Evolutionary conservation across 2,329 filamentous ascomycete genomes (phyloP).

Genomic region (Sarocladiaceae sp.): DNA sequence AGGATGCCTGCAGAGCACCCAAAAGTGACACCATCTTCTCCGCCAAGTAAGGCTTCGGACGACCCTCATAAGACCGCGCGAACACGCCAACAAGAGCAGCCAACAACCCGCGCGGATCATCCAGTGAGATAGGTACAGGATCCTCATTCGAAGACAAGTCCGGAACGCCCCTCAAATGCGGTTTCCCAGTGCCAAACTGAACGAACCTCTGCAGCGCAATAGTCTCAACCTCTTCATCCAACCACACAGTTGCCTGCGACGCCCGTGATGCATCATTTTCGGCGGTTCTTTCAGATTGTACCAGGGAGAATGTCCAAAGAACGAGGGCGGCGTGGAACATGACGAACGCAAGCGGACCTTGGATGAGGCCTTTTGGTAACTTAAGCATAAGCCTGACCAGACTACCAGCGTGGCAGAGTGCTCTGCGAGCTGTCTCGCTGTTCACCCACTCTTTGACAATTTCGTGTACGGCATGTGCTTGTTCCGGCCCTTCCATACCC

Average conservation of each 20-base stretch:
- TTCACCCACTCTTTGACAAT: constrained; percentile 31
- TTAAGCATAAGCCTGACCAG: constrained; percentile 18
- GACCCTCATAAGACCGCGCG: constrained; percentile 7
- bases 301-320: constrained; percentile 20
- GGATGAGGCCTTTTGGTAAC: constrained; percentile 15
- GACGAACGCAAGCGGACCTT: constrained; percentile 20
- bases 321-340: constrained; percentile 23
- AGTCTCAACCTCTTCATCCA: constrained; percentile 5
- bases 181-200: background rate
- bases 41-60: constrained; percentile 9
- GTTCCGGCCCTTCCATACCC: constrained; percentile 35
- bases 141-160: background rate
- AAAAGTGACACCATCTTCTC: constrained; percentile 14
- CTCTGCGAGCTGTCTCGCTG: constrained; percentile 27
- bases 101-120: background rate
- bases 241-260: background rate
- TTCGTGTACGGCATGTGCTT: constrained; percentile 28
- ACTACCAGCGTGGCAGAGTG: constrained; percentile 24
- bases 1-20: constrained; percentile 10
- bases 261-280: background rate
- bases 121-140: background rate
- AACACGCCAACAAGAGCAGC: constrained; percentile 10
- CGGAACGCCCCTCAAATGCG: background rate
- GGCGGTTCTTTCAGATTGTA: background rate
- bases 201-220: constrained; percentile 4